Conservation (phyloP, 495 filamentous ascomycete species). For the Aspergillus sparsus region DNA sequence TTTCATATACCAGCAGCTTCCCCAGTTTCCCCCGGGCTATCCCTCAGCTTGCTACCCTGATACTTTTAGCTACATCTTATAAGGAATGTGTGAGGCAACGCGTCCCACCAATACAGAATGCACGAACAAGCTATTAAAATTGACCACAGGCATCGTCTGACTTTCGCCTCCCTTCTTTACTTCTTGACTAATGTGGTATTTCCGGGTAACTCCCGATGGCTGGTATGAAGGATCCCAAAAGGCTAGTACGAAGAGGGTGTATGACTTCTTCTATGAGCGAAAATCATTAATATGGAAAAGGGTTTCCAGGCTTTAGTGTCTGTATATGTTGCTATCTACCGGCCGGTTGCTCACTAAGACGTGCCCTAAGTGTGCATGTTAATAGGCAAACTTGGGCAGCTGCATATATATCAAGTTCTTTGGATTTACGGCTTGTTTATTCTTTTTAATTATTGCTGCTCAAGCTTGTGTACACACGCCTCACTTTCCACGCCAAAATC, state of each 20-base stretch:
- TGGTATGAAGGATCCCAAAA: slow-evolving; percentile 26
- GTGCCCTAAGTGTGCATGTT: slow-evolving; percentile 19
- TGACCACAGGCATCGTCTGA: slow-evolving; percentile 21
- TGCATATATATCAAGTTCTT: slow-evolving; percentile 18
- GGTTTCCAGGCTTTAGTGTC: slow-evolving; percentile 9
- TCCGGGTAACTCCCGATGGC: slow-evolving; percentile 17
- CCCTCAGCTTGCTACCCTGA: background rate
- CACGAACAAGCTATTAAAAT: slow-evolving; percentile 15
- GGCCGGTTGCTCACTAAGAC: slow-evolving; percentile 13
- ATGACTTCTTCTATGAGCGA: slow-evolving; percentile 11
- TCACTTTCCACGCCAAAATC: slow-evolving; percentile 5
- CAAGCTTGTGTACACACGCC: slow-evolving; percentile 2
- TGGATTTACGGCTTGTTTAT: slow-evolving; percentile 9
- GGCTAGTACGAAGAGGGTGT: slow-evolving; percentile 17
- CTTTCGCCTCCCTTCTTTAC: slow-evolving; percentile 16
- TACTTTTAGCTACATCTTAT: slow-evolving; percentile 6
- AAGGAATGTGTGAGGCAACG: slow-evolving; percentile 23
- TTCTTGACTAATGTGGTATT: slow-evolving; percentile 17
- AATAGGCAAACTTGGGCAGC: slow-evolving; percentile 16
- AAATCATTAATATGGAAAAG: slow-evolving; percentile 11
- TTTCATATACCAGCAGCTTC: background rate
- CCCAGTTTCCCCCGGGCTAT: background rate
- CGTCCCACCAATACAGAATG: slow-evolving; percentile 25
- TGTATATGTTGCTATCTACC: slow-evolving; percentile 16
- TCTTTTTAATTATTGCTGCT: slow-evolving; percentile 2